A percentile compares a stretch with the other conserved stretches of the same genome.
phyloP scores from a whole-genome alignment of 2,329 filamentous ascomycete genomes.

The Gliomastix tumulicola region DNA sequence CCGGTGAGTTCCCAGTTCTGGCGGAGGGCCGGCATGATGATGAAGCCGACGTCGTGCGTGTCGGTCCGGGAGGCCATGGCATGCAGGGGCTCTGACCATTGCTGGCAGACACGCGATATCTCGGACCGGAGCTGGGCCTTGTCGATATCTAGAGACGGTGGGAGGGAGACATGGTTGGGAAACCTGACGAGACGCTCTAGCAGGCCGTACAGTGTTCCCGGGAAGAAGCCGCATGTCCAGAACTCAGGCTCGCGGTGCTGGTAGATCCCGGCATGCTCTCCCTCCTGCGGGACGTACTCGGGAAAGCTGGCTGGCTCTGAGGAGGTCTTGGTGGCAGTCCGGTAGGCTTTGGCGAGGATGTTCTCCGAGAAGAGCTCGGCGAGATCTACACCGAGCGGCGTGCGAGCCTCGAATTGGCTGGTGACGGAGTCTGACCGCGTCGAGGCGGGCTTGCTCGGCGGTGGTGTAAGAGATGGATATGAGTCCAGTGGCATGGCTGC shows the following conservation, averaged over 20 bases:
- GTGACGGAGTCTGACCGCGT: no score
- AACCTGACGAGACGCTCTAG: constrained; percentile 22
- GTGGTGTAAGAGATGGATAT: no score
- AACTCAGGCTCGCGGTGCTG: constrained; percentile 22
- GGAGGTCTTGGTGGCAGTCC: constrained; percentile 4
- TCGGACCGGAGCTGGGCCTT: constrained; percentile 6
- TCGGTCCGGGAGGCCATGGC: constrained; percentile 33
- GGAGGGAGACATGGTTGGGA: constrained; percentile 12
- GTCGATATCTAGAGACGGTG: no score
- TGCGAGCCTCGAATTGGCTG: no score
- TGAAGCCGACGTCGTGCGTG: constrained; percentile 49
- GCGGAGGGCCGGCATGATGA: constrained; percentile 38
- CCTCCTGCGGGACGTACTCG: constrained; percentile 15
- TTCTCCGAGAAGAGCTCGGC: constrained; percentile 9
- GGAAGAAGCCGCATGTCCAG: constrained; percentile 35
- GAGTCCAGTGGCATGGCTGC: no score
- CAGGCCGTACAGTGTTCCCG: constrained; percentile 23
- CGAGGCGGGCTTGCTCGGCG: no score
- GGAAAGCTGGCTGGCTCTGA: not conserved
- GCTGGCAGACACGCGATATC: constrained; percentile 11
- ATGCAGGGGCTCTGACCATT: constrained; percentile 26
- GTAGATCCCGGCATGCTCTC: constrained; percentile 15
- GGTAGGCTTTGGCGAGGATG: constrained; percentile 9
- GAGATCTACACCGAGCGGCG: not conserved
- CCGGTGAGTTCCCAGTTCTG: constrained; percentile 39